These are phyloP conservation scores for Apiosordaria backusii DNA, from an alignment of 495 filamentous ascomycete species.

Conservation along the genomic window DNA sequence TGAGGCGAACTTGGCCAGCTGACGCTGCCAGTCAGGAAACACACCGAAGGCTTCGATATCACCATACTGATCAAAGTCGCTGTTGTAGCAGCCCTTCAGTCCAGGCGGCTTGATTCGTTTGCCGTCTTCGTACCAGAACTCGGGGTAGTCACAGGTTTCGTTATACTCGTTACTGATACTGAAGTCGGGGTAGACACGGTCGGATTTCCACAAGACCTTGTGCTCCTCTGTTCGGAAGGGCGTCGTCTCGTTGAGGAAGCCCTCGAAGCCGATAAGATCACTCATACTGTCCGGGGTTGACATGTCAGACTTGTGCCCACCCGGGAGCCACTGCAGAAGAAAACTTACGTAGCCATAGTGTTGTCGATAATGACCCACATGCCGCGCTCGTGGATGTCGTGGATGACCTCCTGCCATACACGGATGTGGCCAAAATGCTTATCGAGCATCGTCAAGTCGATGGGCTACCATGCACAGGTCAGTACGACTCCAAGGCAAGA, in stretches of 20 bases:
- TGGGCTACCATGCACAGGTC: constrained; percentile 39
- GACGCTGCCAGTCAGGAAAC: constrained; percentile 61
- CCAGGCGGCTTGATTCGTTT: constrained; percentile 47
- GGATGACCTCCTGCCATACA: constrained; percentile 60
- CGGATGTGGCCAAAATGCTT: constrained; percentile 64
- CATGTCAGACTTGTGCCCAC: neutral
- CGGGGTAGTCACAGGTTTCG: constrained; percentile 58
- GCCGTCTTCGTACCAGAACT: constrained; percentile 66
- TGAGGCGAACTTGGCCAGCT: constrained; percentile 69
- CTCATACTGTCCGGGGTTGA: constrained; percentile 48
- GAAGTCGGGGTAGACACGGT: constrained; percentile 62
- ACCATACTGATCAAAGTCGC: constrained; percentile 70
- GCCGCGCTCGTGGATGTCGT: constrained; percentile 59
- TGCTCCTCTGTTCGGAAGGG: constrained; percentile 58
- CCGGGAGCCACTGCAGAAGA: neutral
- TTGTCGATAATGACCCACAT: constrained; percentile 75
- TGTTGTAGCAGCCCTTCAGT: constrained; percentile 61
- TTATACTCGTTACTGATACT: constrained; percentile 56
- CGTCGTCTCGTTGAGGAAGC: constrained; percentile 61
- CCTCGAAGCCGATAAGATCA: constrained; percentile 66
- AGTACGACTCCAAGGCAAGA: neutral
- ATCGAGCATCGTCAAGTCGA: constrained; percentile 69
- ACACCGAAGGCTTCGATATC: constrained; percentile 67
- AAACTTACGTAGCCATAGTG: constrained; percentile 57
- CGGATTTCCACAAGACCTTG: constrained; percentile 55